Conservation (phyloP, 352 stramenopile species). For the Phytophthora sojae region DNA sequence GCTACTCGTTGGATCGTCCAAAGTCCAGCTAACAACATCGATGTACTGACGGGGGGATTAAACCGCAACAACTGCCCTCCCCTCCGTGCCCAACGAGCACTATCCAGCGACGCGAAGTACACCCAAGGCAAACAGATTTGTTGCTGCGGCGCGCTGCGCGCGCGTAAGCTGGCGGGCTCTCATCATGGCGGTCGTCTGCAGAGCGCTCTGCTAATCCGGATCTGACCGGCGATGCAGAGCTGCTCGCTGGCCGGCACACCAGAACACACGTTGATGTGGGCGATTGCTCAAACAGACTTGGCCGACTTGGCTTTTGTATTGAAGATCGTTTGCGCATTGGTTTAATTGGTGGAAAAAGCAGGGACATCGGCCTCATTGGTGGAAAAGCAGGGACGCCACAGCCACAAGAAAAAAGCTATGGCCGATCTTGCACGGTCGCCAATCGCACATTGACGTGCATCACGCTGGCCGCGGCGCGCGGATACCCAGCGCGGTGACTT, state of each 20-base stretch:
- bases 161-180: constrained; percentile 53
- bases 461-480: constrained; percentile 5
- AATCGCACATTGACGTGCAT: neutral
- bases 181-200: constrained; percentile 38
- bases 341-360: constrained; percentile 2
- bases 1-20: too few species aligned
- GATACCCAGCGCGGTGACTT: constrained; percentile 42
- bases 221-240: constrained; percentile 27
- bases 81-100: too few species aligned
- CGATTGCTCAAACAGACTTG: constrained; percentile 36
- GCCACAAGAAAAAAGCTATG: constrained; percentile 38
- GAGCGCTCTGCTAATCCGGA: constrained; percentile 30
- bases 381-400: constrained; percentile 15
- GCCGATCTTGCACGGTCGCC: constrained; percentile 7
- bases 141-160: constrained; percentile 36
- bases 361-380: constrained; percentile 18
- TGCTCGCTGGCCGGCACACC: constrained; percentile 11
- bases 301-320: constrained; percentile 14
- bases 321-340: constrained; percentile 15
- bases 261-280: constrained; percentile 24
- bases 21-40: too few species aligned
- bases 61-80: too few species aligned
- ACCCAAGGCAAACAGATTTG: too few species aligned
- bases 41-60: too few species aligned
- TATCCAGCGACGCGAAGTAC: too few species aligned